phyloP scores from a whole-genome alignment of 2,329 filamentous ascomycete species.

The Ustilaginoidea virens region DNA sequence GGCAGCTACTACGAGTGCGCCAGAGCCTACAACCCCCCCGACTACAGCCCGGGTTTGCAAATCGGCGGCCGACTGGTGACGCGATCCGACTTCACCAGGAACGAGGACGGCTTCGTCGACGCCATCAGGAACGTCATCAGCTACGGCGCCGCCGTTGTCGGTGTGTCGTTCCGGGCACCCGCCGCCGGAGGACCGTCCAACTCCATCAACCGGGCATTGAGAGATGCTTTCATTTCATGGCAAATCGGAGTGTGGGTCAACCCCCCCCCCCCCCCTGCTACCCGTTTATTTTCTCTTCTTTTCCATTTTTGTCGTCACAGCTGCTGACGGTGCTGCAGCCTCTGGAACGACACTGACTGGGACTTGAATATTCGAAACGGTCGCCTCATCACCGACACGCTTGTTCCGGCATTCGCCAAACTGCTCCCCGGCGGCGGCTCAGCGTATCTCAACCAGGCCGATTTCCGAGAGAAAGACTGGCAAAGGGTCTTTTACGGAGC shows the following conservation, averaged over 20 bases:
- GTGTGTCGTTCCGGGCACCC: background rate
- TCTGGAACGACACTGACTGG: background rate
- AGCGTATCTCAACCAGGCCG: slow-evolving; percentile 29
- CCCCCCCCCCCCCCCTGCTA: no score
- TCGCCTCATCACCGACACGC: background rate
- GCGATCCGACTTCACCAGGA: background rate
- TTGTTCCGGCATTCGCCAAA: background rate
- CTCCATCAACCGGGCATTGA: background rate
- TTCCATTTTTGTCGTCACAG: background rate
- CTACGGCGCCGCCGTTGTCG: background rate
- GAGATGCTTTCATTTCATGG: background rate
- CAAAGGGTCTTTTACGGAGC: slow-evolving; percentile 25
- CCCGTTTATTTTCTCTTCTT: no score
- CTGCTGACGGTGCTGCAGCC: background rate
- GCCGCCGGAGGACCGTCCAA: background rate
- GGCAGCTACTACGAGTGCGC: background rate
- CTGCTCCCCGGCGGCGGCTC: background rate
- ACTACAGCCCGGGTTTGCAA: background rate
- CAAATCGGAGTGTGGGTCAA: background rate
- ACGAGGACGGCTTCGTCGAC: background rate
- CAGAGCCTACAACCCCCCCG: background rate
- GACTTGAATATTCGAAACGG: background rate
- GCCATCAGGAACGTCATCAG: background rate
- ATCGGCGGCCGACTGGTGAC: background rate
- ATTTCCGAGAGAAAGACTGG: slow-evolving; percentile 23